These are phyloP conservation scores for Mimosa pudica DNA, from an alignment of 306 rosid genomes.

Conservation along the genomic window DNA sequence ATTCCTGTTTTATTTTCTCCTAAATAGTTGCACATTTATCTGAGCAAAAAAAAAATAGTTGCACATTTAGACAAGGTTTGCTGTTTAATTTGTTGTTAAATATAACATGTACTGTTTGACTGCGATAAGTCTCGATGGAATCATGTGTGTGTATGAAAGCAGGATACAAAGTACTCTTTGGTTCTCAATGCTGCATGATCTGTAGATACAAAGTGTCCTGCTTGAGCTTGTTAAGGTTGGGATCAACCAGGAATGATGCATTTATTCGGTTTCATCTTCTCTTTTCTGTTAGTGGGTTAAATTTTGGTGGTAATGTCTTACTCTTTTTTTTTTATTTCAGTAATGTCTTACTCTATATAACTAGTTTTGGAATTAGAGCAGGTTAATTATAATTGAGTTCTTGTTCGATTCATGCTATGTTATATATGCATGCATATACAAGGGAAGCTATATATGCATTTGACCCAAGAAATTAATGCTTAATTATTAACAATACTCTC, in stretches of 20 bases:
- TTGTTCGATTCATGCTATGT: no score
- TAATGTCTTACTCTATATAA: not conserved
- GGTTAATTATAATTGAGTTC: not conserved
- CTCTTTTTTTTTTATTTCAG: no score
- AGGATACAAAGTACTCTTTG: no score
- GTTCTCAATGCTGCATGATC: no score
- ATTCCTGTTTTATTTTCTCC: not conserved
- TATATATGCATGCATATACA: no score
- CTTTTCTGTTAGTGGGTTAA: not conserved
- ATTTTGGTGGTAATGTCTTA: not conserved
- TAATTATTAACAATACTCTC: not conserved
- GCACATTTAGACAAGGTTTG: not conserved
- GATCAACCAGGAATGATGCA: not conserved
- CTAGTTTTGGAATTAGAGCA: not conserved
- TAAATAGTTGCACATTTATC: not conserved
- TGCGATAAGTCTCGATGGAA: not conserved
- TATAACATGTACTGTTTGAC: not conserved
- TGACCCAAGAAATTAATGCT: not conserved
- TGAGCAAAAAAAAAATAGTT: no score
- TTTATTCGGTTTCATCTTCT: not conserved
- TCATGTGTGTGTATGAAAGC: not conserved
- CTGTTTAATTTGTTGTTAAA: not conserved
- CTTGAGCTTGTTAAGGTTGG: no score
- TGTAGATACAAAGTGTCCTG: no score
- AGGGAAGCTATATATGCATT: no score